Percentiles rank a stretch among this genome's conserved stretches.
Evolutionary conservation across 2,329 filamentous ascomycete species (phyloP).

Genomic region (Didymella pomorum): DNA sequence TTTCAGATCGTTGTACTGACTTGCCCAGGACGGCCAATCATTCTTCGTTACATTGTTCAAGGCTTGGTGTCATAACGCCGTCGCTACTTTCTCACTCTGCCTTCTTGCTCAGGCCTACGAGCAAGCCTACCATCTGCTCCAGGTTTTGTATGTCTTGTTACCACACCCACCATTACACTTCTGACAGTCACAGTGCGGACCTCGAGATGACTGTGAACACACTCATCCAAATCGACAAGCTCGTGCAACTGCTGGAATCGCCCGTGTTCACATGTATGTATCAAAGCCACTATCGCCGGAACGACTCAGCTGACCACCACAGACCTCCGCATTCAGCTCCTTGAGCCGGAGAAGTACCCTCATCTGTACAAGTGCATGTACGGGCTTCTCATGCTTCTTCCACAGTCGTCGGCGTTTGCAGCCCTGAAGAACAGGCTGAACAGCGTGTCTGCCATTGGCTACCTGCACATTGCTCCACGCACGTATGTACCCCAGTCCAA

Average conservation of each 20-base stretch:
- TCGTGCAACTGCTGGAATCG: conserved; percentile 95
- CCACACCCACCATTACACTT: conserved; percentile 16
- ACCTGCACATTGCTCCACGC: conserved; percentile 83
- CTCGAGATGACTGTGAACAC: conserved; percentile 99
- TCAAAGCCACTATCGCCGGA: neutral
- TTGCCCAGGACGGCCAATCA: conserved; percentile 80
- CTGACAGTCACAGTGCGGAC: conserved; percentile 73
- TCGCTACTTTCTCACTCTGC: conserved; percentile 95
- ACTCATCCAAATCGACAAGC: conserved; percentile 97
- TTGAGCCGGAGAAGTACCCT: conserved; percentile 94
- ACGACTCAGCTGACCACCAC: conserved; percentile 22
- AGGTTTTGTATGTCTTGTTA: conserved; percentile 79
- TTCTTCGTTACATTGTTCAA: conserved; percentile 95
- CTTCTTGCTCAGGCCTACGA: conserved; percentile 96
- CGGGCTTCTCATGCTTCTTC: conserved; percentile 95
- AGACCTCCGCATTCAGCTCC: conserved; percentile 92
- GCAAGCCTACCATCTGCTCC: conserved; percentile 93
- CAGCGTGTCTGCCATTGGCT: conserved; percentile 95
- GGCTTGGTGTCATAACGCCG: conserved; percentile 98
- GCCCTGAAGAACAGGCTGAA: conserved; percentile 96
- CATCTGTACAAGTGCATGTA: conserved; percentile 98
- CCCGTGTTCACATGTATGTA: conserved; percentile 93
- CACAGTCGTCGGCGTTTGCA: conserved; percentile 95
- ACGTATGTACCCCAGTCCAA: conserved; percentile 65
- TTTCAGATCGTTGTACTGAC: neutral